Base-by-base conservation (phyloP, 164 flowering plant genomes). In the Malania oleifera region DNA sequence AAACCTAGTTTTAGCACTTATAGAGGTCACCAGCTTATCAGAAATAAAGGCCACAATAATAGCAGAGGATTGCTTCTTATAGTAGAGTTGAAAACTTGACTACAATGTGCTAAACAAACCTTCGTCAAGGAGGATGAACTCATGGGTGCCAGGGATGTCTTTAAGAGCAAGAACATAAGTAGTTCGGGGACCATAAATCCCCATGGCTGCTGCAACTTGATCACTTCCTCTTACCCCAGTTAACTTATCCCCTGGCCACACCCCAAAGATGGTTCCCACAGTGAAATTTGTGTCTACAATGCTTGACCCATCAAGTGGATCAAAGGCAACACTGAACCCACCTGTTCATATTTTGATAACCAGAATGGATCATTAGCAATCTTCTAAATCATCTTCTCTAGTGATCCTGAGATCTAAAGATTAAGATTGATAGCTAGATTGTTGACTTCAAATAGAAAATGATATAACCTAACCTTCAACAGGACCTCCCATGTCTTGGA, bases 181-280 rank as follows among this genome's bases (percentile, higher is more conserved):
- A 1, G 99, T 90, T 51, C 99, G 68, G 25, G 99, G 97, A 50
- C 97, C 99, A 14, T 78, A 93, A 60, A 93, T 83, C 40, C 97
- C 99, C 99, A 93, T 93, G 24, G 97, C 99, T 54, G 98, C 96
- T 48, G 98, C 98, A 65, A 81, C 96, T 71, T 87, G 95, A 57
- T 92, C 92, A 68, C 84, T 65, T 62, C 98, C 96, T 2, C 86
- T 92, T 2, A 92, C 77, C 5, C 95, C 93, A 0, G 89, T 87
- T 54, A 89, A 59, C 75, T 92, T 87, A 65, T 86, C 95, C 43
- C 97, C 97, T 13, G 99, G 97, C 99, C 99, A 93, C 40, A 93
- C 99, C 7, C 99, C 99, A 63, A 93, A 93, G 62, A 93, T 93
- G 59, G 97, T 93, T 13, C 99, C 97, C 20, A 93, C 99, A 0